Percentiles rank a stretch among this genome's conserved stretches.
Conservation (phyloP, 345 rosid genomes). For the Jatropha curcas region DNA sequence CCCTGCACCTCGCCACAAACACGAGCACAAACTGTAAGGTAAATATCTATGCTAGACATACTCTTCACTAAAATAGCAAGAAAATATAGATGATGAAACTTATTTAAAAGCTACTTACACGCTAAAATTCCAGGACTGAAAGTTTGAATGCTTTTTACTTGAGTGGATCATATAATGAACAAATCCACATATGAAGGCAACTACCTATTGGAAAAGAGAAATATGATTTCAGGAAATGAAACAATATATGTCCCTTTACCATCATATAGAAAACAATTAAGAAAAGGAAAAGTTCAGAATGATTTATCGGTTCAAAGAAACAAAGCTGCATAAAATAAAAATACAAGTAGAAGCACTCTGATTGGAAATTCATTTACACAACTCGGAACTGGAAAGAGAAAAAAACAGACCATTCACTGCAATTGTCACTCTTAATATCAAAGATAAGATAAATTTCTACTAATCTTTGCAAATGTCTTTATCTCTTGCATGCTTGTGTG, state of each 20-base stretch:
- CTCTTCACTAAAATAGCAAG: neutral
- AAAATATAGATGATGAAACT: neutral
- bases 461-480: neutral
- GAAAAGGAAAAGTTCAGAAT: neutral
- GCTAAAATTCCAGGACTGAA: constrained; percentile 94
- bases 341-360: neutral
- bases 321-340: neutral
- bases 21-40: too few species aligned
- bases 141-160: constrained; percentile 56
- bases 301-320: neutral
- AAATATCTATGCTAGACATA: too few species aligned
- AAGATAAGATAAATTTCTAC: neutral
- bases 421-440: neutral
- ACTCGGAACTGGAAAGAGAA: neutral
- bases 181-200: constrained; percentile 74
- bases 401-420: neutral
- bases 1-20: constrained; percentile 46
- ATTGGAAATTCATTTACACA: neutral
- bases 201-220: constrained; percentile 43
- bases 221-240: neutral
- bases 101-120: constrained; percentile 46
- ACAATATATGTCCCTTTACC: neutral
- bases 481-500: neutral
- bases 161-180: constrained; percentile 62
- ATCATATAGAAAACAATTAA: neutral